Evolutionary conservation across 345 rosid genomes (phyloP).

Genomic region (Trapa incisa): DNA sequence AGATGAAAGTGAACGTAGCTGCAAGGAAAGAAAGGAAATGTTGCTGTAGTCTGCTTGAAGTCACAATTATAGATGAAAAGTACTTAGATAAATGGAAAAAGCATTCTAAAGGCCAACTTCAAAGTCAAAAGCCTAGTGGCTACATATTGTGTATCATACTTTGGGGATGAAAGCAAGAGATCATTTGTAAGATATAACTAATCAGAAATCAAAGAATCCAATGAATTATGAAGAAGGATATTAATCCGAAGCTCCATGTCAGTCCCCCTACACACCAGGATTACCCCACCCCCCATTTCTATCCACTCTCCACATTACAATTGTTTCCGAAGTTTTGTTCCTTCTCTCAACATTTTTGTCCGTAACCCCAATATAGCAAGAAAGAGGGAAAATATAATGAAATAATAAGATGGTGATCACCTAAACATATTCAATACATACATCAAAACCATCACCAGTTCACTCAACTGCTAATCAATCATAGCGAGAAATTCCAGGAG

Average conservation of each 20-base stretch:
- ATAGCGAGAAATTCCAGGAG: neutral
- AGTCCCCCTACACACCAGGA: too few relatives aligned
- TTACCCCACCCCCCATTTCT: too few relatives aligned
- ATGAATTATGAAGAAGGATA: neutral
- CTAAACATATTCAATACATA: neutral
- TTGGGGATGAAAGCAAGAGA: neutral
- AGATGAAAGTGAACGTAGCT: conserved; percentile 79
- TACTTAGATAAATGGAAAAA: neutral
- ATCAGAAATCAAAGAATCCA: neutral
- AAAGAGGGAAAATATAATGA: neutral
- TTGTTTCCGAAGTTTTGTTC: too few relatives aligned
- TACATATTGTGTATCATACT: neutral
- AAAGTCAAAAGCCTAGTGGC: neutral
- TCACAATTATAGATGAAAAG: neutral
- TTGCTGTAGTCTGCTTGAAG: neutral
- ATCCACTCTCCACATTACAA: too few relatives aligned
- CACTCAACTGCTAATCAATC: neutral
- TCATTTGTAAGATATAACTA: neutral
- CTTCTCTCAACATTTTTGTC: neutral
- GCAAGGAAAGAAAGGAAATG: conserved; percentile 9
- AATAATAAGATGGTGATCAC: neutral
- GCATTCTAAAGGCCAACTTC: neutral
- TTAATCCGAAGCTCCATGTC: too few relatives aligned
- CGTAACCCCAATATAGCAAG: neutral
- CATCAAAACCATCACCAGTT: neutral